Base-by-base conservation (phyloP, 164 flowering plant genomes). In the Santalum album region DNA sequence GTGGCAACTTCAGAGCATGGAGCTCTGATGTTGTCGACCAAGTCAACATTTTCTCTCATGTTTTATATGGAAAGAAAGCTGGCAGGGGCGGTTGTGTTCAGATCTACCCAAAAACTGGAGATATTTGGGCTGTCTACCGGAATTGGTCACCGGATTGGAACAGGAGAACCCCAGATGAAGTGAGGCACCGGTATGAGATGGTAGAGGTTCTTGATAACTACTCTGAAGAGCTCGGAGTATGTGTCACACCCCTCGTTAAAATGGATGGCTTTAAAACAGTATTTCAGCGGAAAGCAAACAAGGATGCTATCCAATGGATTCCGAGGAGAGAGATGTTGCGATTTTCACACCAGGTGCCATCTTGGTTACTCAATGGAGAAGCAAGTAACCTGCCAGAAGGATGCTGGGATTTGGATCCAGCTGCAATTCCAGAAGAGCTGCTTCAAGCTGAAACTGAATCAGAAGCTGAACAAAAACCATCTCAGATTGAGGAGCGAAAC, bases 351-450 rank as follows among this genome's bases (percentile, higher is more conserved):
- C 91, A 77, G 68, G 99, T 87, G 15, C 99, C 99, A 6, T 83
- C 96, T 34, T 81, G 79, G 72, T 65, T 61, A 19, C 87, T 88
- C 7, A 69, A 71, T 48, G 79, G 68, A 54, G 82, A 75, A 53
- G 69, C 60, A 0, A 53, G 54, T 25, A 74, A 76, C 45, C 63
- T 83, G 74, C 97, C 95, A 0, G 86, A 77, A 2, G 85, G 85
- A 9, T 92, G 91, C 65, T 83, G 94, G 83, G 99, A 89, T 68
- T 72, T 92, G n/a, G 99, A 92, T 66, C 96, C 99, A 9, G 99
- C 99, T 59, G 98, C 96, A 26, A 92, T 78, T 34, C 98, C 98
- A 51, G 83, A 77, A 12, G 81, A 78, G 49, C 74, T 91, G 50
- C 92, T 91, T 54, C 80, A 77, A 44, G 59, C 67, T 25, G 68